Evolutionary conservation across 371 early-diverging fungal species (phyloP).

Genomic region (Haplosporangium sp.): DNA sequence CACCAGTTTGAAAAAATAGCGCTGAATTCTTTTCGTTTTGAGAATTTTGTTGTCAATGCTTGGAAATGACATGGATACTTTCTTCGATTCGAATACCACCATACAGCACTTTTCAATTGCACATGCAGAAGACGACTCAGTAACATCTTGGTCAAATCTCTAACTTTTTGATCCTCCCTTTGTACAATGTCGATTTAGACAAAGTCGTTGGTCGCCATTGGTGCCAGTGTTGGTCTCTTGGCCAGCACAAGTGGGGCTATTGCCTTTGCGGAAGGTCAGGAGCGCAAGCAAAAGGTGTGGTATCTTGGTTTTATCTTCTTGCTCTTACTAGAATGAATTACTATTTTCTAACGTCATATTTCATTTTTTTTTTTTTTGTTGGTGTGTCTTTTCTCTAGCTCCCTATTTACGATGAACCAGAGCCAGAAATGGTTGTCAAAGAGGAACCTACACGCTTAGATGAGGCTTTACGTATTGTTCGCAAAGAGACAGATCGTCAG

Average conservation of each 20-base stretch:
- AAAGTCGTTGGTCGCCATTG: slow-evolving; percentile 45
- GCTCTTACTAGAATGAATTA: neutral
- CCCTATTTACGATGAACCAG: slow-evolving; percentile 50
- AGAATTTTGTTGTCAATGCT: too few species aligned
- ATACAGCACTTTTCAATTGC: too few species aligned
- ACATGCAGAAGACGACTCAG: too few species aligned
- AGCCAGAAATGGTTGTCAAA: slow-evolving; percentile 54
- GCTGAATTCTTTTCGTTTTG: too few species aligned
- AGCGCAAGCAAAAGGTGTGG: slow-evolving; percentile 47
- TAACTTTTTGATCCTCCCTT: neutral
- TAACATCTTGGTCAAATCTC: neutral
- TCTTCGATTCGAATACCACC: too few species aligned
- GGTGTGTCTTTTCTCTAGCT: slow-evolving; percentile 16
- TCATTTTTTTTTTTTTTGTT: neutral
- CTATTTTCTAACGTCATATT: neutral
- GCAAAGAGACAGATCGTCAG: slow-evolving; percentile 55
- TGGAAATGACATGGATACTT: too few species aligned
- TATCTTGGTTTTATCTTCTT: neutral
- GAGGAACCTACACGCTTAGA: slow-evolving; percentile 55
- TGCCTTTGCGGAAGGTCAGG: slow-evolving; percentile 39
- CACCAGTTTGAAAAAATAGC: too few species aligned
- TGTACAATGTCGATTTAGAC: slow-evolving; percentile 14
- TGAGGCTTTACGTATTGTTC: slow-evolving; percentile 45
- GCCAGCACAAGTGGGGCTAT: slow-evolving; percentile 30
- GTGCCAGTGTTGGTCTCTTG: slow-evolving; percentile 37